Evolutionary conservation across 257 asterid genomes (phyloP).

Genomic region (Lithospermum erythrorhizon): DNA sequence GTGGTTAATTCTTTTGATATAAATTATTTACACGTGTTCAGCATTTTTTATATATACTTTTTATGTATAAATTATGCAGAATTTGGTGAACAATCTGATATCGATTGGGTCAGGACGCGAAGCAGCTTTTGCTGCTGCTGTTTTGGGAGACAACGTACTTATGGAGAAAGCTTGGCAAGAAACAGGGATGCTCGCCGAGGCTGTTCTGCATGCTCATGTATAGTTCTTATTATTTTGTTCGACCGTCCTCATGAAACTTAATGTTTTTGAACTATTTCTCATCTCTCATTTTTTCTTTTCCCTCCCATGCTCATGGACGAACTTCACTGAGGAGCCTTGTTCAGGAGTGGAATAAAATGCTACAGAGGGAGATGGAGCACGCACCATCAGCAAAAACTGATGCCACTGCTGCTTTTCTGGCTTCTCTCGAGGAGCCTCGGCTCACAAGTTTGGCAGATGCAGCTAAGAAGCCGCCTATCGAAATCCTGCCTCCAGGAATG

Average conservation of each 20-base stretch:
- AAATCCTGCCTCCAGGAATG: conserved; percentile 95
- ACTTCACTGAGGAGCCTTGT: conserved; percentile 77
- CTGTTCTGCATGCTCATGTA: conserved; percentile 95
- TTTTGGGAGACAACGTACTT: conserved; percentile 86
- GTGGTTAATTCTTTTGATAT: neutral
- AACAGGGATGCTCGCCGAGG: conserved; percentile 99
- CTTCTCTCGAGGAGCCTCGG: conserved; percentile 92
- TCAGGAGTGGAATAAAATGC: conserved; percentile 82
- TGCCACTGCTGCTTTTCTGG: conserved; percentile 88
- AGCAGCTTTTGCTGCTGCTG: conserved; percentile 96
- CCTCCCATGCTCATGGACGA: conserved; percentile 84
- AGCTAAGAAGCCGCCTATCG: conserved; percentile 89
- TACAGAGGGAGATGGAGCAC: conserved; percentile 84
- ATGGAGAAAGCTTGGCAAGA: conserved; percentile 99
- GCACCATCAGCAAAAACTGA: conserved; percentile 64
- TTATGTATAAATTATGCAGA: conserved; percentile 32
- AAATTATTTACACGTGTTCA: neutral
- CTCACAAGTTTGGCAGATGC: conserved; percentile 90
- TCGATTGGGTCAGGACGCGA: conserved; percentile 92
- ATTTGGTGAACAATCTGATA: conserved; percentile 71
- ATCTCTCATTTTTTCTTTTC: conserved; percentile 10
- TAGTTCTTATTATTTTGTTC: neutral
- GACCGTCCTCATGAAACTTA: neutral
- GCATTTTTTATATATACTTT: neutral
- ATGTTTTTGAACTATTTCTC: neutral